These are phyloP conservation scores for Dalbergia oliveri DNA, from an alignment of 306 rosid genomes.

Conservation along the genomic window DNA sequence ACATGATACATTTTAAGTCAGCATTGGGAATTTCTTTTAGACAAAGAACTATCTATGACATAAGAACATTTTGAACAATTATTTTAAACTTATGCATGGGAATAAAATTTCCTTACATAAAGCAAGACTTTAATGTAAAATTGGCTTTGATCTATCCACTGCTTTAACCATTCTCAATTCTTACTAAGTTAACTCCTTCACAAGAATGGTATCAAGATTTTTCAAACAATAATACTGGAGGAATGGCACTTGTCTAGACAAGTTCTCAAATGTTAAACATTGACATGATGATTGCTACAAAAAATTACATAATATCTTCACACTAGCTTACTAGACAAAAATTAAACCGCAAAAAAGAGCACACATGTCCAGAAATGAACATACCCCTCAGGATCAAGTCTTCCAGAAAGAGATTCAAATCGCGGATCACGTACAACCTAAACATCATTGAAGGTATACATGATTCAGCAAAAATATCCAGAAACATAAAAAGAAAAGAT, in stretches of 20 bases:
- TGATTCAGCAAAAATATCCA: slow-evolving; percentile 28
- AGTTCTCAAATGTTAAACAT: not conserved
- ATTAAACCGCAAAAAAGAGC: not conserved
- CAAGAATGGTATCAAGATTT: not conserved
- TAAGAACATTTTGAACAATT: not conserved
- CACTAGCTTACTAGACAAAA: slow-evolving; percentile 1
- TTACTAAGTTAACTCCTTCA: not conserved
- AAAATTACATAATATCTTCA: slow-evolving; percentile 19
- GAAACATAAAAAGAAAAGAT: slow-evolving; percentile 16
- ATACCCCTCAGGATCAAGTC: slow-evolving; percentile 69
- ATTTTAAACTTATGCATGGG: not conserved
- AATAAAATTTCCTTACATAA: not conserved
- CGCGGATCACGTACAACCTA: slow-evolving; percentile 84
- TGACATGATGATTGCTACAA: not conserved
- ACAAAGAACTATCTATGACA: not conserved
- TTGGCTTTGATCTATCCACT: slow-evolving; percentile 6
- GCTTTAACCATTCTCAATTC: slow-evolving; percentile 25
- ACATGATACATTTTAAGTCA: not conserved
- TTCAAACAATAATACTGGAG: not conserved
- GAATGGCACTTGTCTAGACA: slow-evolving; percentile 21
- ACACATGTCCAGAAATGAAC: slow-evolving; percentile 28
- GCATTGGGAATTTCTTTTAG: not conserved
- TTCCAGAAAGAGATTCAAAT: slow-evolving; percentile 83
- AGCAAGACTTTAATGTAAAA: slow-evolving; percentile 1
- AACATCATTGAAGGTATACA: slow-evolving; percentile 38